Conservation (phyloP, 306 rosid genomes). For the Psophocarpus tetragonolobus region DNA sequence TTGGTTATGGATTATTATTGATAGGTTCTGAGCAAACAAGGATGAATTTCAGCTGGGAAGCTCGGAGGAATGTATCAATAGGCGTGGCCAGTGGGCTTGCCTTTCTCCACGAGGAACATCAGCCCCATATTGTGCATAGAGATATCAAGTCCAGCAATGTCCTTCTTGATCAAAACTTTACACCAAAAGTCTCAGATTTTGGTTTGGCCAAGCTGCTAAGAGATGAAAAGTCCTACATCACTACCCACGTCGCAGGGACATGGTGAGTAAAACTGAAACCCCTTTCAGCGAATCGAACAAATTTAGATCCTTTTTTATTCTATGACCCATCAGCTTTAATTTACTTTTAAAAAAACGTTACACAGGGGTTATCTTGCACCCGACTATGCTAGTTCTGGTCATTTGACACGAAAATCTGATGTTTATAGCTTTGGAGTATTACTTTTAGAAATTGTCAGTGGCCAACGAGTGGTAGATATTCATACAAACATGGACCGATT, state of each 20-base stretch:
- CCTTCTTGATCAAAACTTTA: constrained; percentile 69
- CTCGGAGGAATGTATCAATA: constrained; percentile 50
- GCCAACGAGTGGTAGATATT: constrained; percentile 49
- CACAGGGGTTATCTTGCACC: constrained; percentile 88
- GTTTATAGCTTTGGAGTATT: constrained; percentile 80
- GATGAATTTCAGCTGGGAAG: constrained; percentile 62
- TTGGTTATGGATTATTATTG: constrained; percentile 15
- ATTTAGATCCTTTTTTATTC: not conserved
- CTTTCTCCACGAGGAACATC: constrained; percentile 67
- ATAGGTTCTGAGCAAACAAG: constrained; percentile 60
- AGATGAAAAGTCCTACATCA: constrained; percentile 57
- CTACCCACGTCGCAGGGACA: constrained; percentile 87
- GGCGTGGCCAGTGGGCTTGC: constrained; percentile 79
- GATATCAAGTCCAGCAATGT: constrained; percentile 80
- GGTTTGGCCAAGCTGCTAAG: constrained; percentile 66
- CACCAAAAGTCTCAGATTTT: constrained; percentile 75
- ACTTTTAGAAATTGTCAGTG: constrained; percentile 65
- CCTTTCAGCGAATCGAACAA: not conserved
- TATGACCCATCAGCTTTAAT: constrained; percentile 16
- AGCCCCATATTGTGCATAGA: constrained; percentile 73
- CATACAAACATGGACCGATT: constrained; percentile 52
- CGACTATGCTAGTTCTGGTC: constrained; percentile 78
- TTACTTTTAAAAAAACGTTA: not conserved
- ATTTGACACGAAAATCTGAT: constrained; percentile 72
- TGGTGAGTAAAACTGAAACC: constrained; percentile 50